These are phyloP conservation scores for Fraxinus sp. DNA, from an alignment of 305 asterid genomes.

Conservation along the genomic window DNA sequence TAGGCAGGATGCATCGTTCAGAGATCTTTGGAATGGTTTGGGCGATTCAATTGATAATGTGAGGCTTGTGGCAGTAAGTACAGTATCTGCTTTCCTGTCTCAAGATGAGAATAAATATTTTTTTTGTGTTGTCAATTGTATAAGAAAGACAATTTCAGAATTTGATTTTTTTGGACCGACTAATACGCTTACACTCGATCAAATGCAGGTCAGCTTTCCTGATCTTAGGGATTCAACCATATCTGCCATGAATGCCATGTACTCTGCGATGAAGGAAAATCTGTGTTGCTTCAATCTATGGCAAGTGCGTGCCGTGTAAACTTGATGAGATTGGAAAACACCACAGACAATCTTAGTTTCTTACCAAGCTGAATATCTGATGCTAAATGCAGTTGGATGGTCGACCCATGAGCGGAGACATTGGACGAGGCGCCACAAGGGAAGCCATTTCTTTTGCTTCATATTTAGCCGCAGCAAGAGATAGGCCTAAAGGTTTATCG, in stretches of 20 bases:
- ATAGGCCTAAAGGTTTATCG: constrained; percentile 61
- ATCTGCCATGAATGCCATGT: constrained; percentile 65
- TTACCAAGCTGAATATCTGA: neutral
- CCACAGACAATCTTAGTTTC: neutral
- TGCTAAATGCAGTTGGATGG: constrained; percentile 71
- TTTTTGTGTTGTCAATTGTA: neutral
- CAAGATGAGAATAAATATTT: neutral
- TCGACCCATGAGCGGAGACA: constrained; percentile 97
- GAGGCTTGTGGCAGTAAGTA: constrained; percentile 81
- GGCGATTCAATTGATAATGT: constrained; percentile 62
- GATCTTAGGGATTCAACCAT: constrained; percentile 56
- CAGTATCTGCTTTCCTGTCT: neutral
- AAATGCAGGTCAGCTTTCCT: constrained; percentile 79
- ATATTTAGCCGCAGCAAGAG: constrained; percentile 47
- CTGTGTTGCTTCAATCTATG: constrained; percentile 65
- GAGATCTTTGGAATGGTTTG: constrained; percentile 68
- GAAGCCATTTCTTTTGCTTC: constrained; percentile 73
- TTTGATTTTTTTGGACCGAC: neutral
- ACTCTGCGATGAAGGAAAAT: constrained; percentile 56
- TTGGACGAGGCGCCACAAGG: constrained; percentile 84
- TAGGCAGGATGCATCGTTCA: constrained; percentile 55
- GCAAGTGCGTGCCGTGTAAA: constrained; percentile 53
- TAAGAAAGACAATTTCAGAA: neutral
- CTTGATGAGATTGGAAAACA: neutral
- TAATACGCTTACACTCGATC: neutral